A percentile compares a stretch with the other conserved stretches of the same genome.
Conservation (phyloP, 352 stramenopile species). For the Phytophthora boehmeriae region DNA sequence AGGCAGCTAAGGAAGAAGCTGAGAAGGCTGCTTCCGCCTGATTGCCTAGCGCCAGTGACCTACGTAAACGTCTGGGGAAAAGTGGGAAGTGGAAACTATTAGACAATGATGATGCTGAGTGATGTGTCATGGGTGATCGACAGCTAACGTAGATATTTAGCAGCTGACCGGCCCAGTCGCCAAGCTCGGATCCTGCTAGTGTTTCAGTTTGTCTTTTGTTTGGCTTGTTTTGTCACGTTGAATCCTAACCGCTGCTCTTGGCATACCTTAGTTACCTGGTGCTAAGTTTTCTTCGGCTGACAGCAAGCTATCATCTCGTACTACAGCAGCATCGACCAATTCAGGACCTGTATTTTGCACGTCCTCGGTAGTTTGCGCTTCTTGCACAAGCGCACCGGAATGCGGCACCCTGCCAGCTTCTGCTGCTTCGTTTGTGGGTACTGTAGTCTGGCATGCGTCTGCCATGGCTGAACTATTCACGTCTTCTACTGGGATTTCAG, state of each 20-base stretch:
- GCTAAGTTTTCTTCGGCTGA: background rate
- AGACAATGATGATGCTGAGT: conserved; percentile 24
- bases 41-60: conserved; percentile 7
- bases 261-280: too few species aligned
- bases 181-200: background rate
- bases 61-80: too few species aligned
- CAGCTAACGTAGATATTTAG: conserved; percentile 43
- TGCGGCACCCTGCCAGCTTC: too few species aligned
- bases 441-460: too few species aligned
- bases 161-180: conserved; percentile 26
- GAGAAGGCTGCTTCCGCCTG: conserved; percentile 25
- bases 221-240: background rate
- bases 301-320: background rate
- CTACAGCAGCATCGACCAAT: too few species aligned
- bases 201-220: background rate
- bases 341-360: too few species aligned
- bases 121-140: conserved; percentile 27
- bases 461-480: too few species aligned
- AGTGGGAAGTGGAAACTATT: conserved; percentile 16
- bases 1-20: conserved; percentile 32
- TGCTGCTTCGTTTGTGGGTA: too few species aligned
- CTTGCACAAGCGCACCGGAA: too few species aligned
- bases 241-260: too few species aligned
- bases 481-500: too few species aligned
- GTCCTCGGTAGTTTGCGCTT: too few species aligned